phyloP scores from a whole-genome alignment of 306 rosid genomes.

The Glycyrrhiza uralensis region DNA sequence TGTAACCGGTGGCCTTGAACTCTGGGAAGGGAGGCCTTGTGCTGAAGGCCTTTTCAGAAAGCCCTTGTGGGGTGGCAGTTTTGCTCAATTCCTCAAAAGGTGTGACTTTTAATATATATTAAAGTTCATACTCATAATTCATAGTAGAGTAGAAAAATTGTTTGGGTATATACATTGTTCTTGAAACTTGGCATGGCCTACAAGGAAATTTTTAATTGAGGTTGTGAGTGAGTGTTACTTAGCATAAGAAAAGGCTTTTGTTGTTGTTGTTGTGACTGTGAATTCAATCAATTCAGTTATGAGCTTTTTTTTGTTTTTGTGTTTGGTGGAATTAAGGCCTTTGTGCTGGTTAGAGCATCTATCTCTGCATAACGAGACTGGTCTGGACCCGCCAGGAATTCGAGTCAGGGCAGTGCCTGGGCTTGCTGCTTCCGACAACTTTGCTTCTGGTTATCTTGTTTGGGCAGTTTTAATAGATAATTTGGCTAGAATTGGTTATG shows the following conservation, averaged over 20 bases:
- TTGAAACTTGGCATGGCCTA: neutral
- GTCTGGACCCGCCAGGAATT: conserved; percentile 83
- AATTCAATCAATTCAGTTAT: neutral
- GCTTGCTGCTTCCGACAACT: conserved; percentile 54
- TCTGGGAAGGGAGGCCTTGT: conserved; percentile 85
- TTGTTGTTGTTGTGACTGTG: neutral
- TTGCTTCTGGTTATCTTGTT: conserved; percentile 55
- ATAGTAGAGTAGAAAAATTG: neutral
- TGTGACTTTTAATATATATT: neutral
- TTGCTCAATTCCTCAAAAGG: conserved; percentile 67
- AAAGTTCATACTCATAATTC: neutral
- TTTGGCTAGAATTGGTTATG: conserved; percentile 81
- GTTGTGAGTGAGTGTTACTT: neutral
- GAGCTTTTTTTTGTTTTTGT: neutral
- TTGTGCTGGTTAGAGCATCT: conserved; percentile 84
- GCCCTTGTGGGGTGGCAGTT: conserved; percentile 67
- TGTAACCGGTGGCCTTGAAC: conserved; percentile 67
- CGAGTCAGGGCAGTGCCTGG: conserved; percentile 71
- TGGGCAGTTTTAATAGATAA: conserved; percentile 78
- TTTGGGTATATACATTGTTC: neutral
- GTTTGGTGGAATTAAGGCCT: conserved; percentile 46
- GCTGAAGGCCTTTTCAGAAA: conserved; percentile 60
- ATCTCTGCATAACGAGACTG: conserved; percentile 69
- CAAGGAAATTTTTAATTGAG: neutral
- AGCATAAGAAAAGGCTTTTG: neutral